Evolutionary conservation across 169 alveolate species (phyloP).

Genomic region (Plasmodium yoelii): DNA sequence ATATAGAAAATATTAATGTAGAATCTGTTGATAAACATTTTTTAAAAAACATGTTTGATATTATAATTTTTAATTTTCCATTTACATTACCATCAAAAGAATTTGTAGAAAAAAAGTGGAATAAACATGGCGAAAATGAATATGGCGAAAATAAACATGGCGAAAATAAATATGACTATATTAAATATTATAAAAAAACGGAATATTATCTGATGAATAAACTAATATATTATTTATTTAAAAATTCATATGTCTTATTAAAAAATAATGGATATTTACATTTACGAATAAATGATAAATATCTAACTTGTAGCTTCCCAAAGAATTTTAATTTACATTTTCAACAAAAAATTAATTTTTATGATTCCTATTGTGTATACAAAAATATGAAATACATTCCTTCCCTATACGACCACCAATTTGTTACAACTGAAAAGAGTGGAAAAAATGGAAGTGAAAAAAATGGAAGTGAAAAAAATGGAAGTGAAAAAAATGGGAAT

Average conservation of each 20-base stretch:
- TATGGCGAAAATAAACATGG: not conserved
- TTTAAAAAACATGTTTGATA: constrained; percentile 47
- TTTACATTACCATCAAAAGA: constrained; percentile 38
- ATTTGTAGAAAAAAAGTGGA: constrained; percentile 34
- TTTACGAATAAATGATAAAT: constrained; percentile 38
- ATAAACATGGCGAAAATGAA: not conserved
- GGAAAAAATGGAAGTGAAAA: too few species aligned
- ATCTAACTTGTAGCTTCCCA: constrained; percentile 38
- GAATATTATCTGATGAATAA: constrained; percentile 26
- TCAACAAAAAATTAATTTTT: constrained; percentile 28
- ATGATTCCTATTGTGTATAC: constrained; percentile 20
- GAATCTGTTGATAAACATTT: constrained; percentile 34
- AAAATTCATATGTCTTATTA: constrained; percentile 9
- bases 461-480: too few species aligned
- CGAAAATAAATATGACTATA: not conserved
- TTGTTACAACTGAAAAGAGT: too few species aligned
- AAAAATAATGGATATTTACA: constrained; percentile 47
- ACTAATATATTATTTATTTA: constrained; percentile 32
- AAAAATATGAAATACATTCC: constrained; percentile 35
- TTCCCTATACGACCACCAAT: too few species aligned
- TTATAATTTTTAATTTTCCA: constrained; percentile 51
- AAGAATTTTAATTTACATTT: constrained; percentile 8
- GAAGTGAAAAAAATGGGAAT: too few species aligned
- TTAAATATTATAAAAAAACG: constrained; percentile 48
- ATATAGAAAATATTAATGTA: constrained; percentile 39